Conservation (phyloP, 164 flowering plant genomes). For the Vitis cinerea region DNA sequence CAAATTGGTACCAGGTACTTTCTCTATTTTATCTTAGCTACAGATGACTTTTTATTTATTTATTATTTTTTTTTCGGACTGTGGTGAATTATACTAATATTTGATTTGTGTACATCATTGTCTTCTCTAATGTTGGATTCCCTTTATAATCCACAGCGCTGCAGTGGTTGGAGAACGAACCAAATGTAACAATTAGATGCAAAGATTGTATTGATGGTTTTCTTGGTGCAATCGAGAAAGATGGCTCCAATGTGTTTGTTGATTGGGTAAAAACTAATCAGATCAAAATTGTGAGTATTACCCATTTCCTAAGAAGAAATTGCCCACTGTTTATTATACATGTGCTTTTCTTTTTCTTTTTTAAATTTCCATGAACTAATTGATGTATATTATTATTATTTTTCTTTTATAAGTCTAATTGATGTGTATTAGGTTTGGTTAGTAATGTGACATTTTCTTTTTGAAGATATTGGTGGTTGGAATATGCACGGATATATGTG, state of each 20-base stretch:
- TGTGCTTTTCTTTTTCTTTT: neutral
- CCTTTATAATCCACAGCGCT: constrained; percentile 32
- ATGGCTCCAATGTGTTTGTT: constrained; percentile 77
- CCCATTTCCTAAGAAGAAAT: neutral
- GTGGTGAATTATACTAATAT: neutral
- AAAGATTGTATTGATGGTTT: constrained; percentile 91
- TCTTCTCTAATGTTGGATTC: neutral
- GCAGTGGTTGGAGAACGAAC: constrained; percentile 74
- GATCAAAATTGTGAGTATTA: constrained; percentile 59
- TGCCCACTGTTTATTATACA: neutral
- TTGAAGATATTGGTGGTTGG: constrained; percentile 84
- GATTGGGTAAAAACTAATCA: constrained; percentile 76
- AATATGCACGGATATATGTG: constrained; percentile 93
- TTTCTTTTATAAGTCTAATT: too few species aligned
- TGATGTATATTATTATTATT: too few species aligned
- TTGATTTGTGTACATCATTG: neutral
- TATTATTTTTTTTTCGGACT: neutral
- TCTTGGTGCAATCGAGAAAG: constrained; percentile 70
- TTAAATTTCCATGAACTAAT: too few species aligned
- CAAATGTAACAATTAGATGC: constrained; percentile 62
- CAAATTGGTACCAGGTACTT: constrained; percentile 27
- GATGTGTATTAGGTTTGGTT: neutral
- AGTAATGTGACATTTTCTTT: neutral
- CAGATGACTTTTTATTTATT: too few species aligned
- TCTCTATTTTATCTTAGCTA: too few species aligned